These are phyloP conservation scores for Starmerella apis DNA, from an alignment of 805 yeast genomes.

Conservation along the genomic window DNA sequence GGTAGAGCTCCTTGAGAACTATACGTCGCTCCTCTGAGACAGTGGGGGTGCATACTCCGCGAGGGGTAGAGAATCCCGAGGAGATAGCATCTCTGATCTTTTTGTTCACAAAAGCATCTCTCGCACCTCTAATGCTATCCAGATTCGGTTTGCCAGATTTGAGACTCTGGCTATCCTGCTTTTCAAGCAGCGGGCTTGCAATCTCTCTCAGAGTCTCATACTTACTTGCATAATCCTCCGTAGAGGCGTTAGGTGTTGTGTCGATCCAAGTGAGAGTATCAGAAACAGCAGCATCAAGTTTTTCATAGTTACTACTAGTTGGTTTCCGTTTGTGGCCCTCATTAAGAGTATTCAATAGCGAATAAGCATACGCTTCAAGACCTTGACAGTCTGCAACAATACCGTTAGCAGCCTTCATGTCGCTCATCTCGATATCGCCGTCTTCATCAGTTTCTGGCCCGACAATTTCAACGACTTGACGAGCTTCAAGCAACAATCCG, in stretches of 20 bases:
- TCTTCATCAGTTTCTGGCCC: slow-evolving; percentile 24
- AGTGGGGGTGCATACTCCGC: slow-evolving; percentile 71
- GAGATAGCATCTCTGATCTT: slow-evolving; percentile 62
- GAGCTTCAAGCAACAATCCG: slow-evolving; percentile 73
- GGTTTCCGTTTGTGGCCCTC: background rate
- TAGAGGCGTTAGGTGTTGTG: slow-evolving; percentile 32
- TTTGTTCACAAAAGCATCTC: slow-evolving; percentile 61
- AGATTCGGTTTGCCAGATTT: slow-evolving; percentile 28
- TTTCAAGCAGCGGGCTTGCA: slow-evolving; percentile 27
- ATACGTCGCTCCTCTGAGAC: slow-evolving; percentile 78
- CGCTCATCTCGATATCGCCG: slow-evolving; percentile 27
- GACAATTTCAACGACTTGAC: slow-evolving; percentile 55
- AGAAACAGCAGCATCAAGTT: slow-evolving; percentile 12
- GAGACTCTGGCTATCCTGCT: slow-evolving; percentile 34
- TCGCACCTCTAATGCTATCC: slow-evolving; percentile 38
- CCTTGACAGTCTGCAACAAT: background rate
- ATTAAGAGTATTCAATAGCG: background rate
- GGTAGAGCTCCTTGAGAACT: slow-evolving; percentile 61
- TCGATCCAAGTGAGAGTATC: slow-evolving; percentile 28
- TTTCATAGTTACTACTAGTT: background rate
- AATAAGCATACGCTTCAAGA: background rate
- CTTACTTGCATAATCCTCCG: background rate
- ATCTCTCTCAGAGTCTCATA: slow-evolving; percentile 18
- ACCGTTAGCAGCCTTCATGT: background rate
- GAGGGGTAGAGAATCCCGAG: slow-evolving; percentile 58